Evolutionary conservation across 768 basidiomycete species (phyloP), one percentile per base, ranked within the genome.

Genomic region (Boletus rubropictus): DNA sequence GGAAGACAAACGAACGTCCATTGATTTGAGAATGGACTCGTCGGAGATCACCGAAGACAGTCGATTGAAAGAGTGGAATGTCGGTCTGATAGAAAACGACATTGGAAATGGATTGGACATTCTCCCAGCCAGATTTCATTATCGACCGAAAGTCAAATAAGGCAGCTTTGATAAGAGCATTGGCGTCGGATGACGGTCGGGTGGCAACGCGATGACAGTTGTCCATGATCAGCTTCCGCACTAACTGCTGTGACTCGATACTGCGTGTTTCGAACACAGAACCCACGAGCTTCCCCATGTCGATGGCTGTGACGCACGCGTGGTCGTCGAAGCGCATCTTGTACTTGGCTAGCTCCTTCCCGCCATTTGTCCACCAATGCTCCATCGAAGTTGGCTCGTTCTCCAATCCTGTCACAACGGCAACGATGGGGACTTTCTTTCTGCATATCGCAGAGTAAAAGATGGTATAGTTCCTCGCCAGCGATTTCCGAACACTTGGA

Each of bases 241-340:
- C 52, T 37, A 32, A 33, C 27, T 51, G 39, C 44, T 58, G 59
- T 10, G 67, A 67, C 31, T 51, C 12, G 12, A 34, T 33, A 31
- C 53, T 46, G 27, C 61, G 62, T 3, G 41, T 47, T 44, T 52
- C 37, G 8, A 62, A 59, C 9, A 53, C 48, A 12, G 54, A 46
- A 25, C 52, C 49, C n/a, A 7, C 36, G 25, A 45, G n/a, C 29
- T 42, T 57, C 8, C 28, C n/a, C 51, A 42, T 50, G 33, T 52
- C 50, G 12, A 67, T 57, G 18, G 72, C 67, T 3, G 71, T 73
- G 42, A 75, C 62, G 48, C 74, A 75, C 15, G 70, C 74, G n/a
- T 70, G 64, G 7, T 58, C 66, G 17, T 61, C 49, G n/a, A 73
- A 72, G 34, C 49, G 46, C 59, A 75, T 76, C 24, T 60, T 60